Conservation (phyloP, 2,329 filamentous ascomycete species). For the Alternaria ventricosa region DNA sequence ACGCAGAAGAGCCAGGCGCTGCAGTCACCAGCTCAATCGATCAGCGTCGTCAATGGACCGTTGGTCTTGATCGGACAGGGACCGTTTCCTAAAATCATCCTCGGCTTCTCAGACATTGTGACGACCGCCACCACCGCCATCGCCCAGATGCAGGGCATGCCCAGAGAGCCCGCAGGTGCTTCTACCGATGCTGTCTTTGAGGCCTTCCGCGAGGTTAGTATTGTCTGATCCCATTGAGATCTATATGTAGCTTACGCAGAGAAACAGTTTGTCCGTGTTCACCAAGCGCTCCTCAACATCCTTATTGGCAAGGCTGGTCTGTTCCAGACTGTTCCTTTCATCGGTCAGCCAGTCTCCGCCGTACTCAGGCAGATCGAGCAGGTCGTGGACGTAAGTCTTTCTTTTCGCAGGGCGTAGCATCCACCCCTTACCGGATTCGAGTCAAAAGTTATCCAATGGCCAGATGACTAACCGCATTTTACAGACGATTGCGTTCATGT, state of each 20-base stretch:
- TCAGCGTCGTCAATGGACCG: conserved; percentile 15
- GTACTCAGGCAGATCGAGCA: conserved; percentile 19
- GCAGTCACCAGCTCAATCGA: conserved; percentile 14
- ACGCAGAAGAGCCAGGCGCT: conserved; percentile 18
- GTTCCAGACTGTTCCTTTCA: conserved; percentile 15
- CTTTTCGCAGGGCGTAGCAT: too few relatives aligned
- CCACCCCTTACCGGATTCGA: too few relatives aligned
- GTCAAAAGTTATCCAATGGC: too few relatives aligned
- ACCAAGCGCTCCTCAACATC: conserved; percentile 24
- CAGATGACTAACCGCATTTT: background rate
- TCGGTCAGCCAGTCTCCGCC: conserved; percentile 18
- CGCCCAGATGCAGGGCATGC: conserved; percentile 9
- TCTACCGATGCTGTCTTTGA: conserved; percentile 13
- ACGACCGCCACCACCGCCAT: conserved; percentile 8
- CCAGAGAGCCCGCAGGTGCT: conserved; percentile 3
- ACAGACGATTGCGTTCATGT: conserved; percentile 1
- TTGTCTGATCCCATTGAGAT: accelerated
- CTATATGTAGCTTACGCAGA: background rate
- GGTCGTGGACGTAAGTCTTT: conserved; percentile 23
- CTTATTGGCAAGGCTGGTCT: conserved; percentile 24
- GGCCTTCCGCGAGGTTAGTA: conserved; percentile 20
- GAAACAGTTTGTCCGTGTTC: conserved; percentile 22
- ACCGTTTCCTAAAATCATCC: conserved; percentile 16
- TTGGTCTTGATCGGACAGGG: conserved; percentile 18
- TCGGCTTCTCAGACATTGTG: conserved; percentile 18